These are phyloP conservation scores for Russula sp. DNA, from an alignment of 768 basidiomycete species.

Conservation along the genomic window DNA sequence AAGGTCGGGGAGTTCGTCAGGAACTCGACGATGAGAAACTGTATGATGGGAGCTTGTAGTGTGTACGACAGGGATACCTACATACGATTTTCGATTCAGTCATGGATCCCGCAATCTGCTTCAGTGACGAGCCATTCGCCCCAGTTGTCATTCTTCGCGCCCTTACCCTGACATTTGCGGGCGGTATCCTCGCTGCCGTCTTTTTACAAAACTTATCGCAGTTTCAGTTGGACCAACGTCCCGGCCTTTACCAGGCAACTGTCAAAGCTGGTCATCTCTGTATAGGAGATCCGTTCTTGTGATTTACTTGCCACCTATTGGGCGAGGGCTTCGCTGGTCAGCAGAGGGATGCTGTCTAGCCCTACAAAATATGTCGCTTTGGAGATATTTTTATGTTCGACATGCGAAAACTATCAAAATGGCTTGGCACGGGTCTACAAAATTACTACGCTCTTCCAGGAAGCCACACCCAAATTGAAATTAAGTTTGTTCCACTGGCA, in stretches of 20 bases:
- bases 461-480: not conserved
- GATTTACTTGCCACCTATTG: not conserved
- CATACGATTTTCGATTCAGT: not conserved
- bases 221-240: not conserved
- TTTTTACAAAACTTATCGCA: not conserved
- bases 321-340: too few relatives aligned
- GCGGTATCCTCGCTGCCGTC: not conserved
- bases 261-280: not conserved
- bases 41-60: not conserved
- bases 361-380: not conserved
- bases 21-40: slow-evolving; percentile 1
- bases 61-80: not conserved
- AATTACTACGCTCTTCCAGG: not conserved
- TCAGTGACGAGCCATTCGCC: not conserved
- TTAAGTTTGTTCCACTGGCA: too few relatives aligned
- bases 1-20: not conserved
- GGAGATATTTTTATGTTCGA: too few relatives aligned
- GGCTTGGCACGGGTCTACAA: not conserved
- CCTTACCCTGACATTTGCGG: not conserved
- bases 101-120: not conserved
- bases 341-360: not conserved
- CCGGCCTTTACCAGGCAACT: not conserved
- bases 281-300: not conserved
- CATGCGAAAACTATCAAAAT: not conserved
- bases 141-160: not conserved